Evolutionary conservation across 164 flowering plant species (phyloP).

Genomic region (Magnolia kwangsiensis): DNA sequence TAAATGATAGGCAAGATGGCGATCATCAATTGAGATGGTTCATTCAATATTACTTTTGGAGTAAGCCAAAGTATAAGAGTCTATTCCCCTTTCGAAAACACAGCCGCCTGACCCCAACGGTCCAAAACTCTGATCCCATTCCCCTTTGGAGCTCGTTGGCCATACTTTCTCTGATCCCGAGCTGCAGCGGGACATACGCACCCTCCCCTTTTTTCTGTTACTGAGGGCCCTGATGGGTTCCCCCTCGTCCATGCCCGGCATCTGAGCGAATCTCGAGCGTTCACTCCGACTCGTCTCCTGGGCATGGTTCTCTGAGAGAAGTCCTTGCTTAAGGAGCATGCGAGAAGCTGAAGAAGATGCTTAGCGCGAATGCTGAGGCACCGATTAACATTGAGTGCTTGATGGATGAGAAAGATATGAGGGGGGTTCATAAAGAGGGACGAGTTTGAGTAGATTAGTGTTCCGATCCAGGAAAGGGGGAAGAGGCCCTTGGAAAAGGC

Average conservation of each 20-base stretch:
- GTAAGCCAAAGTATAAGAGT: no score
- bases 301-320: conserved; percentile 81
- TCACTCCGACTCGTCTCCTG: conserved; percentile 77
- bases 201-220: conserved; percentile 75
- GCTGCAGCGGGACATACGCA: conserved; percentile 62
- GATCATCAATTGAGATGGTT: no score
- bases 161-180: conserved; percentile 73
- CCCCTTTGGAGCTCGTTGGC: conserved; percentile 39
- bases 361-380: no score
- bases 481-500: conserved; percentile 17
- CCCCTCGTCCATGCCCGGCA: conserved; percentile 73
- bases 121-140: no score
- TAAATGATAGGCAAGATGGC: no score
- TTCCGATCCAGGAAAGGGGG: conserved; percentile 75
- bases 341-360: no score
- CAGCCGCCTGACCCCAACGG: no score
- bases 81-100: no score
- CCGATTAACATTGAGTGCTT: no score
- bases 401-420: no score
- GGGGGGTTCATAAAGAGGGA: no score
- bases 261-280: conserved; percentile 60
- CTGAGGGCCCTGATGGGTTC: conserved; percentile 91
- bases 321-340: conserved; percentile 73
- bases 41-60: no score
- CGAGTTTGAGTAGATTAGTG: conserved; percentile 28